Conservation (phyloP, 2,329 filamentous ascomycete genomes). For the Colletotrichum sublineola region DNA sequence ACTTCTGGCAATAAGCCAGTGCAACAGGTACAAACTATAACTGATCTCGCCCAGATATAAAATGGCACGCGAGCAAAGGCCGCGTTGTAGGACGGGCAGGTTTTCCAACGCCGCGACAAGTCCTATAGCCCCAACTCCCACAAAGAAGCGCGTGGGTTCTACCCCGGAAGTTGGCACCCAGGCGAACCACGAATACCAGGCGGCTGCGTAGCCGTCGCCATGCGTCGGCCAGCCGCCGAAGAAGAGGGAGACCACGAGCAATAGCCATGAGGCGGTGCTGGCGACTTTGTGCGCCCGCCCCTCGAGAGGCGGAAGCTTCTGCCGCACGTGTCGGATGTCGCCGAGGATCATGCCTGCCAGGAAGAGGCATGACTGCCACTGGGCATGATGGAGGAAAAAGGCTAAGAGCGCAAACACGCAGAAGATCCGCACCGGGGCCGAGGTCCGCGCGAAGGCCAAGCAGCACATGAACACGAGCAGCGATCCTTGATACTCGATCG, state of each 20-base stretch:
- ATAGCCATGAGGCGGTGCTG: background rate
- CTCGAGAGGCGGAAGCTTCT: background rate
- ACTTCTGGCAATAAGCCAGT: conserved; percentile 56
- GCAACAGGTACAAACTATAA: conserved; percentile 73
- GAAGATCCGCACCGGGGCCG: conserved; percentile 56
- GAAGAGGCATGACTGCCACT: conserved; percentile 29
- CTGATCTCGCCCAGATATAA: conserved; percentile 74
- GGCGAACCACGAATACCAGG: conserved; percentile 35
- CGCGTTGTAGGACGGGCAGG: conserved; percentile 60
- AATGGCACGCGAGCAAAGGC: conserved; percentile 70
- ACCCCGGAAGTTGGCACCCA: conserved; percentile 30
- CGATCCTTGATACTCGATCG: conserved; percentile 70
- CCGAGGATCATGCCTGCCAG: conserved; percentile 35
- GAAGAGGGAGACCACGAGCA: conserved; percentile 13
- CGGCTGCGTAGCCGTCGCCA: conserved; percentile 17
- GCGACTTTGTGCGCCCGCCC: background rate
- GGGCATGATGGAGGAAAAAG: conserved; percentile 51
- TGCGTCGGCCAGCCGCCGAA: conserved; percentile 27
- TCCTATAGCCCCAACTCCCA: conserved; percentile 14
- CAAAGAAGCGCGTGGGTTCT: background rate
- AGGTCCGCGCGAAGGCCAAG: conserved; percentile 62
- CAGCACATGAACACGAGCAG: conserved; percentile 68
- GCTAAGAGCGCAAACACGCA: conserved; percentile 56
- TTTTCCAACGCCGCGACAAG: conserved; percentile 28
- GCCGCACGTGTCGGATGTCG: conserved; percentile 18